Base-by-base conservation (phyloP, 177 flowering plant genomes). In the Vitis hybrid region DNA sequence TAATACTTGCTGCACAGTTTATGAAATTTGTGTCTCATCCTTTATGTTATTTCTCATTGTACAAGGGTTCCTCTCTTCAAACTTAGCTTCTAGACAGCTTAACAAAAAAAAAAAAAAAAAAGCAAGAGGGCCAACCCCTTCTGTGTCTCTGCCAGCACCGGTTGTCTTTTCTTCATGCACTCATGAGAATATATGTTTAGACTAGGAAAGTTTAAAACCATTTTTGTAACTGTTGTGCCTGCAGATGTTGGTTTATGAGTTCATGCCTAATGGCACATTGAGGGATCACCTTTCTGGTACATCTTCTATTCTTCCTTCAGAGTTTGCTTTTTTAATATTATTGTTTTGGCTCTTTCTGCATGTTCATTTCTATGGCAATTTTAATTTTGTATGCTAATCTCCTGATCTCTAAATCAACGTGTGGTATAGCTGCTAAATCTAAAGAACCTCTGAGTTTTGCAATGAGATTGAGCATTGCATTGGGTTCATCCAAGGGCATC, bases 231-330 rank as follows among this genome's bases (percentile, higher is more conserved):
- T 26, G 30, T 14, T 70, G 56, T 9, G 13, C 66, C 18, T 78
- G 73, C 89, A 88, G 91, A 88, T 88, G 90, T 79, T 89, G 75
- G 82, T 88, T 18, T 89, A 89, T 68, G 90, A 89, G 66, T 88
- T 86, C 76, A 84, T 89, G 88, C 76, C 86, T 2, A 86, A 86
- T 80, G 94, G 90, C 21, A 80, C 90, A 40, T 69, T 89, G 60
- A 74, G 84, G 55, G 82, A 89, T 73, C 80, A 81, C 78, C 84
- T 89, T 63, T 80, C 81, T 67, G 89, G 91, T 89, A 81, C 63
- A 66, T 17, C 64, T 52, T 17, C 30, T 56, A 50, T 62, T 32
- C 26, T 8, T 9, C 15, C 52, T 18, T 2, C n/a, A 5, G 17
- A 52, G 2, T 52, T 49, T 30, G 30, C 4, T 3, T 50, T 26